phyloP scores from a whole-genome alignment of 2,329 filamentous ascomycete genomes.

The Whalleya microplaca region DNA sequence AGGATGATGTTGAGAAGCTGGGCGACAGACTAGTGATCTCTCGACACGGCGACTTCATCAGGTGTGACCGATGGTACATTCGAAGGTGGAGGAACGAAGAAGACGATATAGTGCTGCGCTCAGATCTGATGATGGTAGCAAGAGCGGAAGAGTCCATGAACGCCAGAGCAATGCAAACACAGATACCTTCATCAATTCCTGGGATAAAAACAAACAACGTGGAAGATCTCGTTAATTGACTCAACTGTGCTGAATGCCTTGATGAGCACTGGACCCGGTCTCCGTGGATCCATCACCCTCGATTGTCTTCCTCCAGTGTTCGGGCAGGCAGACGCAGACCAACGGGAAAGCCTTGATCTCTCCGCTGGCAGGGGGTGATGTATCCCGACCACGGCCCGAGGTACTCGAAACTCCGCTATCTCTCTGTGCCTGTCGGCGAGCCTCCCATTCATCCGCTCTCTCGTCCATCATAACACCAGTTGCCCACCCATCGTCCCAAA shows the following conservation, averaged over 20 bases:
- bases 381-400: constrained; percentile 60
- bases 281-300: constrained; percentile 81
- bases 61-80: constrained; percentile 11
- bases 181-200: constrained; percentile 27
- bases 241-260: constrained; percentile 32
- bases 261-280: constrained; percentile 51
- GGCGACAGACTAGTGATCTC: constrained; percentile 12
- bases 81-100: constrained; percentile 6
- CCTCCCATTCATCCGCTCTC: constrained; percentile 86
- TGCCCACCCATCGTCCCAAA: constrained; percentile 99
- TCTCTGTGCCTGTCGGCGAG: constrained; percentile 73
- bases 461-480: constrained; percentile 86
- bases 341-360: constrained; percentile 98
- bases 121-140: constrained; percentile 8
- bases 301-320: constrained; percentile 96
- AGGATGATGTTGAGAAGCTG: constrained; percentile 18
- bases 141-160: constrained; percentile 34
- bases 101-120: constrained; percentile 14
- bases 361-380: constrained; percentile 68
- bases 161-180: constrained; percentile 44
- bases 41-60: constrained; percentile 5
- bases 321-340: constrained; percentile 92
- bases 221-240: constrained; percentile 19
- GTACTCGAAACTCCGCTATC: constrained; percentile 93
- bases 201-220: constrained; percentile 23